A percentile compares a stretch with the other conserved stretches of the same genome.
Evolutionary conservation across 352 stramenopile genomes (phyloP).

Genomic region (Globisporangium splendens): DNA sequence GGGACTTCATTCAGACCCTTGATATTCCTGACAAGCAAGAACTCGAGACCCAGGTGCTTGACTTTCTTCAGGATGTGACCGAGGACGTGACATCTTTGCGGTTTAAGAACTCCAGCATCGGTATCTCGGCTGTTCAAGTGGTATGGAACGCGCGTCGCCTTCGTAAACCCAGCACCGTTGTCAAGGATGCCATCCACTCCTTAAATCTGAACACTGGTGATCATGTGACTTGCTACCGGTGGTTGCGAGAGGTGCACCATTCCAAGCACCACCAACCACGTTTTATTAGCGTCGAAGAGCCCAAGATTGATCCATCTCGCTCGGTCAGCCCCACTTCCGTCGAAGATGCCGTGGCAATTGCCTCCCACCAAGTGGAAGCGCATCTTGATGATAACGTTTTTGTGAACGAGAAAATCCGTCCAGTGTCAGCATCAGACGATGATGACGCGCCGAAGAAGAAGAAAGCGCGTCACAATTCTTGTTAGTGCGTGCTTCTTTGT

Average conservation of each 20-base stretch:
- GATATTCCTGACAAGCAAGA: constrained; percentile 15
- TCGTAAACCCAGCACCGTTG: constrained; percentile 16
- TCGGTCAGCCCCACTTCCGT: constrained; percentile 39
- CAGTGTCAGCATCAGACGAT: not conserved
- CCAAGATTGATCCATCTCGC: constrained; percentile 27
- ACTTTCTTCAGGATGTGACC: constrained; percentile 25
- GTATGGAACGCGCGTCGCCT: constrained; percentile 30
- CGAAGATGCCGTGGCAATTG: constrained; percentile 15
- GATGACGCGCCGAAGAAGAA: constrained; percentile 3
- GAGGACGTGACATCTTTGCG: constrained; percentile 26
- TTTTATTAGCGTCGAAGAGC: constrained; percentile 39
- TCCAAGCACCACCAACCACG: constrained; percentile 17
- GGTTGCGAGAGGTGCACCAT: constrained; percentile 24
- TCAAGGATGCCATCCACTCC: constrained; percentile 29
- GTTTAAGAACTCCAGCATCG: constrained; percentile 36
- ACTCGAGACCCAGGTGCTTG: constrained; percentile 21
- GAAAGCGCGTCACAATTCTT: constrained; percentile 2
- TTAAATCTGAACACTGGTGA: constrained; percentile 19
- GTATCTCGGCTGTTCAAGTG: constrained; percentile 33
- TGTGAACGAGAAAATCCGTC: constrained; percentile 1
- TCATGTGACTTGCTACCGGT: constrained; percentile 34
- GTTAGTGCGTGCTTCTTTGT: not conserved
- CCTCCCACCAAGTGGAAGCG: not conserved
- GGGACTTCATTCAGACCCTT: constrained; percentile 35
- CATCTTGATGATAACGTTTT: not conserved